A percentile compares a stretch with the other conserved stretches of the same genome.
These are phyloP conservation scores for Rhynchosporium secalis DNA, from an alignment of 2,329 filamentous ascomycete species.

Conservation along the genomic window DNA sequence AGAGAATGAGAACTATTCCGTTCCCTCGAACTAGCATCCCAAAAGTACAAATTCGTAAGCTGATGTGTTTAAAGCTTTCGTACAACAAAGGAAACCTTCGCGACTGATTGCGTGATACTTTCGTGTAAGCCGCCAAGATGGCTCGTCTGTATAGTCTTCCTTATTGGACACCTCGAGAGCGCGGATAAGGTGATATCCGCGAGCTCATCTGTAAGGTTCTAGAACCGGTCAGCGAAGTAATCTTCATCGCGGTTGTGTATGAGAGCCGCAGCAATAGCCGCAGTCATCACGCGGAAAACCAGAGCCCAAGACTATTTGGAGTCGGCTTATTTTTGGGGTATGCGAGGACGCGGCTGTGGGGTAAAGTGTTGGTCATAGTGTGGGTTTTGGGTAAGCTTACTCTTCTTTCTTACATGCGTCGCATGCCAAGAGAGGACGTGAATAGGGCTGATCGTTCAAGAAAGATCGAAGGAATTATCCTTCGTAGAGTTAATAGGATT, in stretches of 20 bases:
- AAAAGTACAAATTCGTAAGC: background rate
- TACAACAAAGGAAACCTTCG: background rate
- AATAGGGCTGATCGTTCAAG: background rate
- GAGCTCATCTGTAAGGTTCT: too few species aligned
- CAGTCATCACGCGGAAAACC: background rate
- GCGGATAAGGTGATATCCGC: background rate
- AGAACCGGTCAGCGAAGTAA: background rate
- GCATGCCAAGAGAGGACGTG: background rate
- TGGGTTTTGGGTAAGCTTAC: constrained; percentile 4
- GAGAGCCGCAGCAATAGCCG: constrained; percentile 2
- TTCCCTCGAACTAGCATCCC: background rate
- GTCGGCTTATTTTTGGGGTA: constrained; percentile 6
- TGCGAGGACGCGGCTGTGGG: background rate
- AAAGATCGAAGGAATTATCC: too few species aligned
- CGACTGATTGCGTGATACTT: background rate
- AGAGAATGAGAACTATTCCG: background rate
- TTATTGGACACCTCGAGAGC: constrained; percentile 5
- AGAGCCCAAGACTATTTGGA: background rate
- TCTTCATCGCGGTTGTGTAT: background rate
- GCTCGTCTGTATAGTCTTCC: background rate
- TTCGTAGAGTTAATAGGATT: too few species aligned
- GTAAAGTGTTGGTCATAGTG: background rate
- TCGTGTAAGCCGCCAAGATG: background rate
- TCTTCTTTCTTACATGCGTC: background rate
- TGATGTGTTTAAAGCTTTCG: background rate